Percentiles rank a stretch among this genome's conserved stretches.
phyloP scores from a whole-genome alignment of 164 flowering plant genomes.

The Magnolia changhungtana region DNA sequence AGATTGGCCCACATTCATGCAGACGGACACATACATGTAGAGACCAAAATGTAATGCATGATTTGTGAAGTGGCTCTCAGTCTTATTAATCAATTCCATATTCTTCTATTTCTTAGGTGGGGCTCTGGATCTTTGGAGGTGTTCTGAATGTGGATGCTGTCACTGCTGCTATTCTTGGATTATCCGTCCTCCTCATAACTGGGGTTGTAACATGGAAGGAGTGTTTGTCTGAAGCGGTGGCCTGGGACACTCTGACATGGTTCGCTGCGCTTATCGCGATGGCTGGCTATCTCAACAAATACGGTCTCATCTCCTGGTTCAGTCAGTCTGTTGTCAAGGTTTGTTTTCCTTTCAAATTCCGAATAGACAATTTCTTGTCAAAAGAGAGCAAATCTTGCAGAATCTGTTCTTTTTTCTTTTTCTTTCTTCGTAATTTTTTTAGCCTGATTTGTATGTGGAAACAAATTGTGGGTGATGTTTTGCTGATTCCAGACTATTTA shows the following conservation, averaged over 20 bases:
- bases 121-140: constrained; percentile 92
- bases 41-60: no score
- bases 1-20: no score
- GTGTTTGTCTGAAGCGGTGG: constrained; percentile 78
- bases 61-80: neutral
- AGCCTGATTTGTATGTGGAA: neutral
- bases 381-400: neutral
- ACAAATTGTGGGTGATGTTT: neutral
- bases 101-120: constrained; percentile 47
- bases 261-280: constrained; percentile 98
- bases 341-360: constrained; percentile 16
- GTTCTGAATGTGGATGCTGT: constrained; percentile 78
- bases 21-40: no score
- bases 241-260: constrained; percentile 97
- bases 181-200: constrained; percentile 76
- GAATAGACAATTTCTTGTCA: no score
- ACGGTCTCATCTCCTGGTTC: constrained; percentile 92
- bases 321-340: constrained; percentile 92
- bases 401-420: neutral
- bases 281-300: constrained; percentile 96
- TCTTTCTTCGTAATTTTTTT: neutral
- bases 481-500: neutral
- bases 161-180: constrained; percentile 91
- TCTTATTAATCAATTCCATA: neutral
- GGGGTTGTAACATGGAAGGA: constrained; percentile 99